Evolutionary conservation across 1,284 basidiomycete species (phyloP).

Genomic region (Trichosporon sp.): DNA sequence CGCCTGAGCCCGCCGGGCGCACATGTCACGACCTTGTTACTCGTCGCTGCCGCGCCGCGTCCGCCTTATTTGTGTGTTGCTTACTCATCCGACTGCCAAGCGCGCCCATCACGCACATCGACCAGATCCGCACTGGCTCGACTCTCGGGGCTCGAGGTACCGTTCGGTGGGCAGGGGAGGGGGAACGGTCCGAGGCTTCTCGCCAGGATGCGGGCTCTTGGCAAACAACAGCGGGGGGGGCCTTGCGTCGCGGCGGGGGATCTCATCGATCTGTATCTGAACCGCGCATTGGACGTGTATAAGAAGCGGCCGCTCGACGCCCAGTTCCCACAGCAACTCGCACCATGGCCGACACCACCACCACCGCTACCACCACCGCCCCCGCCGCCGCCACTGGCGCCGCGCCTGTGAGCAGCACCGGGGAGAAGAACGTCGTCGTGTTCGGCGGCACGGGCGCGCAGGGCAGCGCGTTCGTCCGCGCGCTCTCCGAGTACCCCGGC

Average conservation of each 20-base stretch:
- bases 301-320: background rate
- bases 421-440: constrained; percentile 26
- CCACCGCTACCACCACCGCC: background rate
- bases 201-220: background rate
- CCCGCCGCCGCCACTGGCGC: background rate
- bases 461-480: constrained; percentile 30
- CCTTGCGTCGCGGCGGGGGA: background rate
- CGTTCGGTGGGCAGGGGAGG: too few relatives aligned
- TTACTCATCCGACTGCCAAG: background rate
- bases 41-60: background rate
- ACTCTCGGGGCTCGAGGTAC: too few relatives aligned
- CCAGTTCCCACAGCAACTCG: background rate
- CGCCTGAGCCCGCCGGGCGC: too few relatives aligned
- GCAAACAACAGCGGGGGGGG: background rate
- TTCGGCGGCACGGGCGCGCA: constrained; percentile 34
- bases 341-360: background rate
- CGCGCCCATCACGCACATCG: background rate
- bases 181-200: background rate
- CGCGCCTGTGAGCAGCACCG: background rate
- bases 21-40: background rate
- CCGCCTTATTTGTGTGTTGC: background rate
- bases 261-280: background rate
- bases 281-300: background rate
- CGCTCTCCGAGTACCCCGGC: constrained; percentile 17
- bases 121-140: background rate